Conservation (phyloP, 495 filamentous ascomycete genomes). For the Penicillium riverlandense region DNA sequence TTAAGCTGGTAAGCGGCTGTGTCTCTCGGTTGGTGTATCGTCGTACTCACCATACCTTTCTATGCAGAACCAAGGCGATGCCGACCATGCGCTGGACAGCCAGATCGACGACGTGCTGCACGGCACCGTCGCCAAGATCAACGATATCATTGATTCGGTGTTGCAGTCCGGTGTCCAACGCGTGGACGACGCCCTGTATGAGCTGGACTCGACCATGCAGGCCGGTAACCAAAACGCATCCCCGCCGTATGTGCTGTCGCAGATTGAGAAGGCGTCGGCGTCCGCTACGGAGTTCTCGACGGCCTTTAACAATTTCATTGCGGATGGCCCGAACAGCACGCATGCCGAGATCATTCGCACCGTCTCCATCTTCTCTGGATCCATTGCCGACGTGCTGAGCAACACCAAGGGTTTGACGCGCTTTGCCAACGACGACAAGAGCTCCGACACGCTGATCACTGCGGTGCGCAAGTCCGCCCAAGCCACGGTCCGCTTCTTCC, state of each 20-base stretch:
- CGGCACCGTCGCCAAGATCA: constrained; percentile 82
- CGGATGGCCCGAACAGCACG: constrained; percentile 88
- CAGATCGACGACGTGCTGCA: constrained; percentile 85
- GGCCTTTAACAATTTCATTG: constrained; percentile 95
- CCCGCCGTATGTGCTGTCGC: constrained; percentile 89
- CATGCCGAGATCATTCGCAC: constrained; percentile 91
- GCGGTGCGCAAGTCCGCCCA: constrained; percentile 79
- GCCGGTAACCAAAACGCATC: constrained; percentile 97
- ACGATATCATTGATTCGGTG: constrained; percentile 96
- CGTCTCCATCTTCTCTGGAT: constrained; percentile 79
- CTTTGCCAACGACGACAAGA: constrained; percentile 93
- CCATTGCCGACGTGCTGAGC: constrained; percentile 86
- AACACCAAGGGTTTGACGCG: constrained; percentile 94
- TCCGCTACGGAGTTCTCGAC: constrained; percentile 95
- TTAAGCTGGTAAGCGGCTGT: constrained; percentile 44
- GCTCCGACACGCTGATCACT: constrained; percentile 73
- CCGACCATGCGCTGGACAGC: constrained; percentile 76
- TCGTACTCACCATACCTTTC: neutral
- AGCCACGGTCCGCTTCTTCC: constrained; percentile 92
- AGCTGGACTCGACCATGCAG: constrained; percentile 95
- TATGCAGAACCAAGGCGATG: constrained; percentile 56
- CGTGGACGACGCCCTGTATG: constrained; percentile 94
- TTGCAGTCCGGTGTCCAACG: constrained; percentile 88
- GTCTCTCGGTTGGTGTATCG: too few relatives aligned
- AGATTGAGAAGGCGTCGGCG: constrained; percentile 93